These are phyloP conservation scores for Fusarium drepaniforme DNA, from an alignment of 2,329 filamentous ascomycete species.

Conservation along the genomic window DNA sequence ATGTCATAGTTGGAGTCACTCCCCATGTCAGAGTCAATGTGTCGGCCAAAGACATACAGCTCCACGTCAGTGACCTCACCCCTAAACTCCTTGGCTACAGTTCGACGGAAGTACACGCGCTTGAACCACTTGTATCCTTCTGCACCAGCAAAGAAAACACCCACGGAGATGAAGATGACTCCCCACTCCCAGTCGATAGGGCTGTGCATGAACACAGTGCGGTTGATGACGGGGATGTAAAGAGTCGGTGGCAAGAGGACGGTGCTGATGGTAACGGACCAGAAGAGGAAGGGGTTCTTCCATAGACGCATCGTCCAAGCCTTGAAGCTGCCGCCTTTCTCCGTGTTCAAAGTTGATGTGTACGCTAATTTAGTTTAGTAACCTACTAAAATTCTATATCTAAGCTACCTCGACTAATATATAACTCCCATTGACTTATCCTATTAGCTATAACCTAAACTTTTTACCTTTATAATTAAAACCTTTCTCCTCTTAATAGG, in stretches of 20 bases:
- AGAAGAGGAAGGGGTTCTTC: constrained; percentile 67
- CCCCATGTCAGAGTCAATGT: constrained; percentile 19
- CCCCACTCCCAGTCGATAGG: constrained; percentile 79
- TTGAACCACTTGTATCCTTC: constrained; percentile 78
- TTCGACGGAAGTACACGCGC: constrained; percentile 62
- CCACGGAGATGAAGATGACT: constrained; percentile 71
- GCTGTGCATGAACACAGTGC: constrained; percentile 73
- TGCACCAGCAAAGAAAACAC: constrained; percentile 73
- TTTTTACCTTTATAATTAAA: too few species aligned
- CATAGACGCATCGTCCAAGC: constrained; percentile 69
- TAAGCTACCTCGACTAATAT: too few species aligned
- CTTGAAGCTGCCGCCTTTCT: constrained; percentile 48
- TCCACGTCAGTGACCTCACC: constrained; percentile 40
- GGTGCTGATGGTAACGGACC: constrained; percentile 63
- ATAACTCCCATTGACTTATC: too few species aligned
- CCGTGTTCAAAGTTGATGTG: too few species aligned
- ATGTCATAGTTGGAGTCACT: constrained; percentile 24
- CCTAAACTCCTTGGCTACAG: constrained; percentile 36
- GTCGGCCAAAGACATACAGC: constrained; percentile 34
- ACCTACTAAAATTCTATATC: too few species aligned
- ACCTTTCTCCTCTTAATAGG: too few species aligned
- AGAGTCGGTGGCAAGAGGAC: constrained; percentile 69
- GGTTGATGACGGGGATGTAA: constrained; percentile 78
- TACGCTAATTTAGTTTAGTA: too few species aligned
- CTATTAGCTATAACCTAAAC: too few species aligned